phyloP scores from a whole-genome alignment of 257 asterid genomes.

The Scutellaria galericulata region DNA sequence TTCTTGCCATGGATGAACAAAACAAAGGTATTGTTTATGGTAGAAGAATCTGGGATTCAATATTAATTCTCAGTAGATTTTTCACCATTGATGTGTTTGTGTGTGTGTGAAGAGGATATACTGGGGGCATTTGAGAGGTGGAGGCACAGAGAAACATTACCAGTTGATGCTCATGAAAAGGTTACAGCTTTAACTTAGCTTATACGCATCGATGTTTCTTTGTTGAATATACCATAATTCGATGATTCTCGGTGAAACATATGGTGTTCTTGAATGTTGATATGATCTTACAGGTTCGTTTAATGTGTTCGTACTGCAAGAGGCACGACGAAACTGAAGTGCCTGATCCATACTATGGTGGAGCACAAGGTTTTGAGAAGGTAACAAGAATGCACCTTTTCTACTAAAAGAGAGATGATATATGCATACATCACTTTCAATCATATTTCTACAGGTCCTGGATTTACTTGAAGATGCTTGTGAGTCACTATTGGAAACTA shows the following conservation, averaged over 20 bases:
- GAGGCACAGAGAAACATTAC: constrained; percentile 67
- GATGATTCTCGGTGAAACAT: not conserved
- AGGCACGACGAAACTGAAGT: constrained; percentile 72
- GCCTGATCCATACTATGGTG: constrained; percentile 94
- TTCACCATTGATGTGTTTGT: not conserved
- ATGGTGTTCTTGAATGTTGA: not conserved
- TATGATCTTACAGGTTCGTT: constrained; percentile 50
- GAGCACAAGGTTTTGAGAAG: constrained; percentile 88
- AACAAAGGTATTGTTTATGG: constrained; percentile 65
- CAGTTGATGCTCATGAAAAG: constrained; percentile 67
- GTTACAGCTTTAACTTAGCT: constrained; percentile 29
- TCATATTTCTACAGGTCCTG: constrained; percentile 62
- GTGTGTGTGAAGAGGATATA: constrained; percentile 55
- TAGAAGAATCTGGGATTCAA: not conserved
- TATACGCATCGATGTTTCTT: no score
- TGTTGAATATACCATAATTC: no score
- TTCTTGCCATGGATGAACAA: constrained; percentile 90
- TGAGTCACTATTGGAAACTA: constrained; percentile 56
- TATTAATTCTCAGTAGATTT: not conserved
- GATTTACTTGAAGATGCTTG: constrained; percentile 94
- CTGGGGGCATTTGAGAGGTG: constrained; percentile 73
- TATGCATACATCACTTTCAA: not conserved
- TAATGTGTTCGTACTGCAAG: constrained; percentile 84
- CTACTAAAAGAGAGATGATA: no score
- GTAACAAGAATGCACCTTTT: constrained; percentile 38